Evolutionary conservation across 495 filamentous ascomycete species (phyloP), one percentile per base, ranked within the genome.

Genomic region (Podospora didyma): DNA sequence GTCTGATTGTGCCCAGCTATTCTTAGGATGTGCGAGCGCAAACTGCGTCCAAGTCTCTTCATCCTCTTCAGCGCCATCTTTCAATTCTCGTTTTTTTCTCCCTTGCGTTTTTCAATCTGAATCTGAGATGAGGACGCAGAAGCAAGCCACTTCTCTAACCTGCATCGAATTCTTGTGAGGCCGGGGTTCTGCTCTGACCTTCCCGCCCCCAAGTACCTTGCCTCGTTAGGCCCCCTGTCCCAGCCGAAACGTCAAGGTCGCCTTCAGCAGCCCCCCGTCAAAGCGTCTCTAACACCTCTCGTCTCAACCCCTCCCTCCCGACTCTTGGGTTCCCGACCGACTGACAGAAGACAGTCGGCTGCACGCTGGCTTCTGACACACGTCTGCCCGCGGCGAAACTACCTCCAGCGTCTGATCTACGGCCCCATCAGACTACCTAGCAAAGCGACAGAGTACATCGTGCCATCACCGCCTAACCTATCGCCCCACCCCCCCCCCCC

Each of bases 231-330:
- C 65, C 71, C n/a, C 69, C 68, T 74, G 73, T 70, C 71, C 21
- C 45, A 60, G 53, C 42, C 67, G 72, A 77, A 75, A 73, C 72
- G 56, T 49, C 67, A 62, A 68, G 58, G 65, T 68, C 61, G 54
- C 66, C 62, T 58, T 44, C 59, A 57, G 26, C 44, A 58, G 51
- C 57, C 60, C 69, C 60, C 56, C 42, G 66, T 69, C 69, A 67
- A 65, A 67, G 65, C 73, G 61, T 60, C 70, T 72, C 70, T 73
- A 71, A 77, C 74, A 70, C 20, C 47, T 46, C 65, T 61, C 69
- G 74, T 78, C 74, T 77, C 74, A 75, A 74, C 69, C 61, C 52
- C 57, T 34, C 24, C 54, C 65, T 56, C 34, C 62, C 59, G 57
- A 61, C 62, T 51, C 46, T 53, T 62, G 54, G 46, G 53, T 54